Evolutionary conservation across 768 basidiomycete species (phyloP), one percentile per base, ranked within the genome.

Genomic region (Auriscalpium orientale): DNA sequence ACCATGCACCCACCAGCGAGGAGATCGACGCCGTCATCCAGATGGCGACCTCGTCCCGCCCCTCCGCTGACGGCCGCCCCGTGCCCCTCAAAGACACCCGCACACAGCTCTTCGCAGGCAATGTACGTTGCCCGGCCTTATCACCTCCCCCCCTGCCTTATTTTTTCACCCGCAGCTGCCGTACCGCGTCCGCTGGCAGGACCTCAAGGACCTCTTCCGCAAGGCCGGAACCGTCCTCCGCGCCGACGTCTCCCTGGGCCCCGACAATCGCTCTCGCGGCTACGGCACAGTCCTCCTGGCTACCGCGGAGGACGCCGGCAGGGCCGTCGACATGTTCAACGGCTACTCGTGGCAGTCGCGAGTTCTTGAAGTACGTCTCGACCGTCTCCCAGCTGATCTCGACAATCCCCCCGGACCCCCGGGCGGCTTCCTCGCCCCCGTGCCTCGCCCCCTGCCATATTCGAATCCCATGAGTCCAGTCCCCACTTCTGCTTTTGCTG

Each of bases 171-270:
- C 18, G 52, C 63, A 95, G 93, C 82, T 99, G 22, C 97, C 97
- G 0, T 98, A 95, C 71, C 80, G 95, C 58, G 95, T 98, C 40
- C 84, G 97, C 54, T 99, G 97, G 97, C 97, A 99, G 74, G 97
- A 99, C 74, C 81, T 99, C 59, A 98, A 99, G 65, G 95, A 99
- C 69, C 82, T 99, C 52, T 98, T 99, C 71, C 84, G 95, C 38
- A 89, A 91, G 61, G 91, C 95, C 7, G 97, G 97, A 44, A 97
- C 71, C 1, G 70, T 72, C 44, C 68, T 85, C 4, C 70, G 82
- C 21, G 81, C 82, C 8, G 75, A 78, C 59, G 77, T 79, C 58
- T 71, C 72, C 18, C 66, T 79, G 7, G 76, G 90, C 4, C 89
- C 90, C 2, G 91, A 93, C 69, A 97, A 97, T 69, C 80, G 95